Base-by-base conservation (phyloP, 2,329 filamentous ascomycete species). In the Trichophyton simii region DNA sequence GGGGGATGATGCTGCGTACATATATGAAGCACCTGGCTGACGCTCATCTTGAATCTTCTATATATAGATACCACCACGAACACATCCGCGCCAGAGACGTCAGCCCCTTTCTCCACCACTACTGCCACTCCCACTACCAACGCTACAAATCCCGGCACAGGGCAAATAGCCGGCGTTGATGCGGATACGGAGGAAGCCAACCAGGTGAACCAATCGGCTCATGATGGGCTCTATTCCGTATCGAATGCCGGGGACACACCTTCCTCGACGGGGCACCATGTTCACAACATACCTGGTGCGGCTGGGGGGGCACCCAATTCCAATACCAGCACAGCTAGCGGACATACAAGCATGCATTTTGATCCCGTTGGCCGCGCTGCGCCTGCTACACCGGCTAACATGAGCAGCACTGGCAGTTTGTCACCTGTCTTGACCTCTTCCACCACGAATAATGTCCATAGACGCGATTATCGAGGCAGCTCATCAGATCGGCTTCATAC, bases 81-180 rank as follows among this genome's bases (percentile, higher is more conserved):
- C 25, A 58, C 55, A 18, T 58, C 55, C 11, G 36, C 22, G 18
- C 55, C 55, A 11, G 62, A 63, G 31, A 28, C 58, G 34, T 55
- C 57, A 34, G 41, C 60, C 34, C 57, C 60, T 9, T 46, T 58
- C 3, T 46, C 63, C 11, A 22, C 42, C 9, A 22, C 42, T 9
- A 59, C 63, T 44, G n/a, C 41, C 41, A 3, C 41, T 44, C 50
- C 63, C 7, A n/a, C 58, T 8, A 60, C 63, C 9, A 38, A 31
- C 41, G 3, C 41, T 44, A 50, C 63, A 6, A n/a, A 52, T 8
- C 57, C 63, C 34, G 11, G 34, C 11, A 9, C 11, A 20, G 52
- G 60, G 15, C 63, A 64, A 64, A 64, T 62, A 64, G 28, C 63
- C 60, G 63, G 58, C n/a, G 52, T 42, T 38, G 25, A 55, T 28